Evolutionary conservation across 108 stramenopile genomes (phyloP).

Genomic region (Phaeodactylum tricornutum): DNA sequence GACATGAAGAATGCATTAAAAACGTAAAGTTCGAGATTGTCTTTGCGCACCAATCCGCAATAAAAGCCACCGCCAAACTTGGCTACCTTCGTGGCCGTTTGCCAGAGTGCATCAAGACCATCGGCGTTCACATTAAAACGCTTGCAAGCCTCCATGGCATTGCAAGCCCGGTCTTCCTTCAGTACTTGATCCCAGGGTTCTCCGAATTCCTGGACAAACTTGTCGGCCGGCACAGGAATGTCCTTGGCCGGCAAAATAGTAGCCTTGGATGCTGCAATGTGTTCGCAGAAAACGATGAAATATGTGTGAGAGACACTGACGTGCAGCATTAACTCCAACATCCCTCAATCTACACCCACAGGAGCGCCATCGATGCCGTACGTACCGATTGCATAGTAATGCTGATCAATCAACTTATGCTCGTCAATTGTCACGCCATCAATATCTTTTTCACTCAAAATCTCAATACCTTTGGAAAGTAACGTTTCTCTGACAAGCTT

Average conservation of each 20-base stretch:
- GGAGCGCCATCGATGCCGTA: too few species aligned
- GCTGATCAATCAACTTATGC: slow-evolving; percentile 88
- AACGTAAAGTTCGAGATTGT: slow-evolving; percentile 55
- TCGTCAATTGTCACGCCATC: slow-evolving; percentile 70
- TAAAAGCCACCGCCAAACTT: slow-evolving; percentile 96
- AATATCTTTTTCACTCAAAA: slow-evolving; percentile 69
- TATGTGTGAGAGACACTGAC: too few species aligned
- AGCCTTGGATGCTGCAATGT: slow-evolving; percentile 71
- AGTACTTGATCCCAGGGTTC: slow-evolving; percentile 77
- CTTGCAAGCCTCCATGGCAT: slow-evolving; percentile 88
- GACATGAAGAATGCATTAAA: slow-evolving; percentile 91
- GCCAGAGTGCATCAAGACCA: slow-evolving; percentile 74
- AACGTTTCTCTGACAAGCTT: slow-evolving; percentile 61
- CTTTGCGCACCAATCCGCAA: slow-evolving; percentile 52
- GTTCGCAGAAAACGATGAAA: background rate
- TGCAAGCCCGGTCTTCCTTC: slow-evolving; percentile 60
- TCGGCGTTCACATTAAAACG: slow-evolving; percentile 56
- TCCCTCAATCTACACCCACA: too few species aligned
- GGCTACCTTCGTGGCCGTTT: slow-evolving; percentile 49
- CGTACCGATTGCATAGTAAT: slow-evolving; percentile 83
- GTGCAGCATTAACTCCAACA: too few species aligned
- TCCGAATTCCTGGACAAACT: slow-evolving; percentile 80
- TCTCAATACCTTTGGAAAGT: slow-evolving; percentile 43
- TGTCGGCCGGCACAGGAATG: slow-evolving; percentile 77
- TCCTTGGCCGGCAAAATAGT: slow-evolving; percentile 73